phyloP scores from a whole-genome alignment of 495 filamentous ascomycete genomes.

The Hypoxylon intermedium region DNA sequence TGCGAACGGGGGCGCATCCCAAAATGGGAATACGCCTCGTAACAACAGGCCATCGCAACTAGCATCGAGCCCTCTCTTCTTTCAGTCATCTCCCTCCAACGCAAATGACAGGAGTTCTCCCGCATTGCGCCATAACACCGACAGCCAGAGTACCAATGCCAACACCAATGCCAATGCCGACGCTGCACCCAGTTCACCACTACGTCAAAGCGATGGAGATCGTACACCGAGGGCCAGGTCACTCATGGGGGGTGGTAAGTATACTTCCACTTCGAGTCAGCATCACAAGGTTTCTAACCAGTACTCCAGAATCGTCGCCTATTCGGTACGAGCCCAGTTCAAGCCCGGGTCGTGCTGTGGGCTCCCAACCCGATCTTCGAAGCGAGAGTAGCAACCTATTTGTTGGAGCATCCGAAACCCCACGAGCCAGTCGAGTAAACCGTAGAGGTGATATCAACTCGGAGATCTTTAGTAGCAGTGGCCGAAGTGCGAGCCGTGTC shows the following conservation, averaged over 20 bases:
- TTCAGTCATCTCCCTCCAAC: conserved; percentile 75
- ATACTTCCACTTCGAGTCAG: background rate
- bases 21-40: conserved; percentile 53
- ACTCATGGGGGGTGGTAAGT: conserved; percentile 68
- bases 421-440: conserved; percentile 51
- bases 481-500: conserved; percentile 69
- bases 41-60: conserved; percentile 51
- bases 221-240: conserved; percentile 74
- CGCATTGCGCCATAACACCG: conserved; percentile 60
- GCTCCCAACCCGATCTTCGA: conserved; percentile 67
- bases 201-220: conserved; percentile 61
- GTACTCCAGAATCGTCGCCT: conserved; percentile 77
- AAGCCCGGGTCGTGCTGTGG: conserved; percentile 70
- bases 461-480: conserved; percentile 71
- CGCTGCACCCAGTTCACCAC: conserved; percentile 70
- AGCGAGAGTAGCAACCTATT: conserved; percentile 89
- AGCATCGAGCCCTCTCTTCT: conserved; percentile 85
- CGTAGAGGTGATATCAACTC: conserved; percentile 86
- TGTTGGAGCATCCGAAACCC: conserved; percentile 66
- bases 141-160: conserved; percentile 62
- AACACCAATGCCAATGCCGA: conserved; percentile 57
- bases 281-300: conserved; percentile 22
- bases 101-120: conserved; percentile 53
- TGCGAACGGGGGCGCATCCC: conserved; percentile 51
- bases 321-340: conserved; percentile 89